Percentiles rank a stretch among this genome's conserved stretches.
Evolutionary conservation across 179 eudicot genomes (phyloP).

Genomic region (Camellia oleifera): DNA sequence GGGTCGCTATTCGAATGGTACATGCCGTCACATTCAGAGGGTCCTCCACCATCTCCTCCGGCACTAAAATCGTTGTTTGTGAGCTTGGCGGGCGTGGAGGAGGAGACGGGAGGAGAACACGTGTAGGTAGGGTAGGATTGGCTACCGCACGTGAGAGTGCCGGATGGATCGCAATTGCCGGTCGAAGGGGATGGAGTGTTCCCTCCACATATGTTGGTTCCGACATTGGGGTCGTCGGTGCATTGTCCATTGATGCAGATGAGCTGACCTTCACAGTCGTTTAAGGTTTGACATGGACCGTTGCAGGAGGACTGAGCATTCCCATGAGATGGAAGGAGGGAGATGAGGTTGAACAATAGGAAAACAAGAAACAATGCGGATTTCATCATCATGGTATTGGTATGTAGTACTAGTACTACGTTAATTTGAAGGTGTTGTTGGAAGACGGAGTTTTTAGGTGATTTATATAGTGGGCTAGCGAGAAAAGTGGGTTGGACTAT

Average conservation of each 20-base stretch:
- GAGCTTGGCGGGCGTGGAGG: constrained; percentile 22
- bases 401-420: too few relatives aligned
- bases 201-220: constrained; percentile 17
- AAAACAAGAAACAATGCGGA: too few relatives aligned
- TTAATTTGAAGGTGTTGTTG: too few relatives aligned
- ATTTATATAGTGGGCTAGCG: too few relatives aligned
- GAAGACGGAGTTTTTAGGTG: too few relatives aligned
- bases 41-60: neutral
- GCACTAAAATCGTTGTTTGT: constrained; percentile 14
- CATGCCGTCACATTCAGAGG: constrained; percentile 14
- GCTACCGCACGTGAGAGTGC: constrained; percentile 15
- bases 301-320: constrained; percentile 12
- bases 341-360: too few relatives aligned
- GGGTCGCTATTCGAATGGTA: constrained; percentile 18
- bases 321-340: too few relatives aligned
- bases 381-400: too few relatives aligned
- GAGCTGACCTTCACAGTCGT: constrained; percentile 23
- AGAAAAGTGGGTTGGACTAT: too few relatives aligned
- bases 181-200: neutral
- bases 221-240: constrained; percentile 28
- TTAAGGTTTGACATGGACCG: constrained; percentile 10
- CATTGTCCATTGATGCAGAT: constrained; percentile 24
- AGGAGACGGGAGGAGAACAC: constrained; percentile 48
- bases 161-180: neutral
- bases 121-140: constrained; percentile 35